phyloP scores from a whole-genome alignment of 2,329 filamentous ascomycete genomes.

The Alternaria infectoria region DNA sequence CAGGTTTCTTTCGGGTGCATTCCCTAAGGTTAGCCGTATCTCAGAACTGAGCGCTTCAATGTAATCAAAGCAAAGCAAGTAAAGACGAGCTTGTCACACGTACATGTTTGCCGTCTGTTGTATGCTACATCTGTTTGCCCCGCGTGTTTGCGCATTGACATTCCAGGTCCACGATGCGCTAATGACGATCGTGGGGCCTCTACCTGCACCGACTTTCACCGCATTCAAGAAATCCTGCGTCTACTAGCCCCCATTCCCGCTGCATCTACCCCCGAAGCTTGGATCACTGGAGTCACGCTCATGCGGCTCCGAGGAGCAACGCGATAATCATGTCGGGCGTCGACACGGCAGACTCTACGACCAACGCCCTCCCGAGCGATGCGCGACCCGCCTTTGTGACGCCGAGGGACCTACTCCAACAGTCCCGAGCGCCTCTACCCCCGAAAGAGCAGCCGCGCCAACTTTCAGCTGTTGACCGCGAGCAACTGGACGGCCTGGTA shows the following conservation, averaged over 20 bases:
- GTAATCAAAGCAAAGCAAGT: not conserved
- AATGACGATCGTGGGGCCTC: slow-evolving; percentile 16
- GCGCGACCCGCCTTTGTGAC: slow-evolving; percentile 33
- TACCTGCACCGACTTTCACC: slow-evolving; percentile 15
- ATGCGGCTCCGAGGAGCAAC: slow-evolving; percentile 47
- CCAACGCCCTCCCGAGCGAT: slow-evolving; percentile 21
- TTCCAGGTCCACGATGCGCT: slow-evolving; percentile 10
- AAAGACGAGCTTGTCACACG: not conserved
- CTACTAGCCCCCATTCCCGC: slow-evolving; percentile 7
- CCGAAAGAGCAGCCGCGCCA: slow-evolving; percentile 34
- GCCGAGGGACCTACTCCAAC: slow-evolving; percentile 24
- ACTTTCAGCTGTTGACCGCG: slow-evolving; percentile 71
- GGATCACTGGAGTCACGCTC: slow-evolving; percentile 17
- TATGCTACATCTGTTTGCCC: not conserved
- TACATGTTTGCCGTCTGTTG: not conserved
- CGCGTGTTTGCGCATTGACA: slow-evolving; percentile 18
- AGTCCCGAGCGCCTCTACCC: slow-evolving; percentile 30
- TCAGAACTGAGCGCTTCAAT: slow-evolving; percentile 2
- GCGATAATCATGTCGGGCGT: slow-evolving; percentile 48
- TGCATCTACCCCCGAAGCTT: slow-evolving; percentile 8
- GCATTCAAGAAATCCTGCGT: slow-evolving; percentile 14
- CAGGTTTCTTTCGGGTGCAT: slow-evolving; percentile 4
- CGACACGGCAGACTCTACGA: slow-evolving; percentile 39
- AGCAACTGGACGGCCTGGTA: slow-evolving; percentile 80
- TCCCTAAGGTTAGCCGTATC: slow-evolving; percentile 5